phyloP scores from a whole-genome alignment of 1,284 basidiomycete species.

The Tilletia walkeri region DNA sequence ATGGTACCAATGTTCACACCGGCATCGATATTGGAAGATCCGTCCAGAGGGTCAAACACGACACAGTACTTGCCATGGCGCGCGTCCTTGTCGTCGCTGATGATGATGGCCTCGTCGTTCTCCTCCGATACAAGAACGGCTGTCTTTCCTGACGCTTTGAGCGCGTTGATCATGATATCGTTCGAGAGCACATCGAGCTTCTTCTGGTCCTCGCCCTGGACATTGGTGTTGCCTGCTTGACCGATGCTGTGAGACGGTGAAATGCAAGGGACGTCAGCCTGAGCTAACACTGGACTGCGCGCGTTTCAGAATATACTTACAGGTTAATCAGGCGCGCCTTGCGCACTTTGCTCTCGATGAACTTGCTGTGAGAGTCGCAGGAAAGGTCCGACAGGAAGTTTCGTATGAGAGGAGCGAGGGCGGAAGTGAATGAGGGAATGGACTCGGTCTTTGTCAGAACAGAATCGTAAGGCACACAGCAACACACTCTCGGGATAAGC shows the following conservation, averaged over 20 bases:
- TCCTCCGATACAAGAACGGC: conserved; percentile 97
- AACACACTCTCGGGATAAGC: conserved; percentile 10
- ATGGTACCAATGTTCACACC: conserved; percentile 99
- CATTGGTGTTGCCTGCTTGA: conserved; percentile 90
- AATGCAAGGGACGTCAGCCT: background rate
- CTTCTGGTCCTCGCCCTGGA: conserved; percentile 99
- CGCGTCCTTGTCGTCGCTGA: conserved; percentile 62
- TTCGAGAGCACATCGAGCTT: conserved; percentile 97
- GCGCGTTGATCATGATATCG: conserved; percentile 95
- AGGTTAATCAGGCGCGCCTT: conserved; percentile 96
- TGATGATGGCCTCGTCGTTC: conserved; percentile 84
- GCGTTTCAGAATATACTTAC: conserved; percentile 60
- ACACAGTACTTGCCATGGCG: conserved; percentile 69
- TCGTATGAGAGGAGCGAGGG: background rate
- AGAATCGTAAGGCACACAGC: background rate
- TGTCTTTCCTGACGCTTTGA: conserved; percentile 88
- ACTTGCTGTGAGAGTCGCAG: conserved; percentile 59
- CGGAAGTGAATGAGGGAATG: background rate
- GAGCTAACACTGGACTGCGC: conserved; percentile 9
- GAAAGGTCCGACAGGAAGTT: background rate
- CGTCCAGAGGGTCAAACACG: conserved; percentile 98
- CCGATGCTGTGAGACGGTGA: conserved; percentile 68
- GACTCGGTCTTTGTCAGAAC: background rate
- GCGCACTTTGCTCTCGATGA: conserved; percentile 96
- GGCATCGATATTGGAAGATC: conserved; percentile 97